Conservation (phyloP, 176 grass and related monocot species). For the Eleusine coracana region DNA sequence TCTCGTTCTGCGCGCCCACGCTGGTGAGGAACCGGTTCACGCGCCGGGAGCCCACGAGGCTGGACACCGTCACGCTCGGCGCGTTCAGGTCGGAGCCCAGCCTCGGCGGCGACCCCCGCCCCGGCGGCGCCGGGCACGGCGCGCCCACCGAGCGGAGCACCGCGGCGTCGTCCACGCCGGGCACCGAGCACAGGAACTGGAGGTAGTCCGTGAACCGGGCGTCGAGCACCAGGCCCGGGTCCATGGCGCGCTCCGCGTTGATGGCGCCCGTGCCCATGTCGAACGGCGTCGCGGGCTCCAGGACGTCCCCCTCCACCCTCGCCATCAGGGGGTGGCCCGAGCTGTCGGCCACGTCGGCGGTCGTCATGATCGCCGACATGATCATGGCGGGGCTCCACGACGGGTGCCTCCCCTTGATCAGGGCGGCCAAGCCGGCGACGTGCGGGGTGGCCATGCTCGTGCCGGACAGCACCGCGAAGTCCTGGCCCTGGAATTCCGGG, state of each 20-base stretch:
- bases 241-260: slow-evolving; percentile 63
- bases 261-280: slow-evolving; percentile 73
- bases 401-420: slow-evolving; percentile 75
- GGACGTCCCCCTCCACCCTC: background rate
- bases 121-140: slow-evolving; percentile 38
- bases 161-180: slow-evolving; percentile 60
- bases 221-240: slow-evolving; percentile 73
- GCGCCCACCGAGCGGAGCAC: slow-evolving; percentile 60
- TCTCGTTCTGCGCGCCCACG: slow-evolving; percentile 60
- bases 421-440: slow-evolving; percentile 59
- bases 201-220: slow-evolving; percentile 57
- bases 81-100: slow-evolving; percentile 80
- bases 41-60: slow-evolving; percentile 65
- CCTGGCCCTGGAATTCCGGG: slow-evolving; percentile 51
- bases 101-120: background rate
- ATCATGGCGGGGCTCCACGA: slow-evolving; percentile 77
- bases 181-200: slow-evolving; percentile 72
- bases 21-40: slow-evolving; percentile 61
- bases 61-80: slow-evolving; percentile 74
- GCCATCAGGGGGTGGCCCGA: slow-evolving; percentile 47
- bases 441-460: slow-evolving; percentile 86
- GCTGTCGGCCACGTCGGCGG: slow-evolving; percentile 55
- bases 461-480: slow-evolving; percentile 58
- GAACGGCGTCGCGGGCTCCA: slow-evolving; percentile 58
- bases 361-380: slow-evolving; percentile 79